Conservation (phyloP, 192 early-diverging fungal genomes). For the Funneliformis geosporum region DNA sequence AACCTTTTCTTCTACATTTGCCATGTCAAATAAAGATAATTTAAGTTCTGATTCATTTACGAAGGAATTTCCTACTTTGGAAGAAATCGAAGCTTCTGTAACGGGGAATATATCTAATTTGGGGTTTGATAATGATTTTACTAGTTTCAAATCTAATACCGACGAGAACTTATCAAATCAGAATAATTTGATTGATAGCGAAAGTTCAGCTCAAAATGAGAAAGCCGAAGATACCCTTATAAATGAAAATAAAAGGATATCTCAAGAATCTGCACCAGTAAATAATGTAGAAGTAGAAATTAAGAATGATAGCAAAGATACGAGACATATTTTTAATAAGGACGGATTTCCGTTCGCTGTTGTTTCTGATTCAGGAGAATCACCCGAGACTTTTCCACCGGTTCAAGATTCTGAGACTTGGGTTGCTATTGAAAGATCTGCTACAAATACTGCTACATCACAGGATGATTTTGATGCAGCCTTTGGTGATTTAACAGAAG, state of each 20-base stretch:
- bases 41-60: slow-evolving; percentile 27
- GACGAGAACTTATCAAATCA: background rate
- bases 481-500: slow-evolving; percentile 25
- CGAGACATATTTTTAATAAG: background rate
- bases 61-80: slow-evolving; percentile 12
- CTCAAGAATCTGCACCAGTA: background rate
- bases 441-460: background rate
- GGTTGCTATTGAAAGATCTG: slow-evolving; percentile 14
- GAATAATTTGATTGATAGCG: background rate
- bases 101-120: background rate
- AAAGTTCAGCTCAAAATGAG: background rate
- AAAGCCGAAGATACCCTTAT: background rate
- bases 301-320: background rate
- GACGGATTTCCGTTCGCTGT: background rate
- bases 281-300: background rate
- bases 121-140: slow-evolving; percentile 31
- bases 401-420: background rate
- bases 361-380: background rate
- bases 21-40: background rate
- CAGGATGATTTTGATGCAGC: slow-evolving; percentile 25
- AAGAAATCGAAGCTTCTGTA: slow-evolving; percentile 28
- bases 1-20: slow-evolving; percentile 6
- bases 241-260: background rate
- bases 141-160: background rate
- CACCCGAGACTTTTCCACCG: background rate